Conservation (phyloP, 768 basidiomycete species). For the Dioszegia crocea region DNA sequence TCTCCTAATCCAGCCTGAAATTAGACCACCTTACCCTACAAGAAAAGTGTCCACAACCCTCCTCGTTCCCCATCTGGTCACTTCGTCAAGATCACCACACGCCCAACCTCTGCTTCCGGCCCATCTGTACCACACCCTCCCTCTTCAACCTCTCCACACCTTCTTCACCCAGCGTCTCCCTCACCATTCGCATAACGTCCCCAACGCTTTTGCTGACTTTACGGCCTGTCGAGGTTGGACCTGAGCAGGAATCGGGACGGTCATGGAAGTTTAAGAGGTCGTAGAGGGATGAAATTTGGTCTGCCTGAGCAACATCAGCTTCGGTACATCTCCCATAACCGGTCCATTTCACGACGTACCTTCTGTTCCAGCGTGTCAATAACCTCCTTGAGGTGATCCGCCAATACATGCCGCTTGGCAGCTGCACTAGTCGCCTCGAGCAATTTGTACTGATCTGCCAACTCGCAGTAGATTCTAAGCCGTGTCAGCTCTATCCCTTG, state of each 20-base stretch:
- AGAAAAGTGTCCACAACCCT: too few species aligned
- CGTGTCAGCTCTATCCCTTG: not conserved
- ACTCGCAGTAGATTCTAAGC: conserved; percentile 75
- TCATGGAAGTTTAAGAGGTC: conserved; percentile 65
- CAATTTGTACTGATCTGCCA: conserved; percentile 86
- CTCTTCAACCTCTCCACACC: conserved; percentile 26
- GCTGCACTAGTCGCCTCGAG: conserved; percentile 82
- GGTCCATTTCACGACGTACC: conserved; percentile 55
- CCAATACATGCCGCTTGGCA: conserved; percentile 75
- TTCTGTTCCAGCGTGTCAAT: conserved; percentile 89
- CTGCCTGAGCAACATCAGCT: conserved; percentile 58
- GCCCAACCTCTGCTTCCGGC: conserved; percentile 1
- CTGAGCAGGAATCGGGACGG: conserved; percentile 9
- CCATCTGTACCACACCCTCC: conserved; percentile 19
- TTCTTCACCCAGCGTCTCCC: conserved; percentile 34
- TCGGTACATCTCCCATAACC: not conserved
- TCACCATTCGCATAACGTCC: conserved; percentile 37
- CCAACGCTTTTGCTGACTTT: conserved; percentile 22
- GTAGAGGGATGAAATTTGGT: conserved; percentile 89
- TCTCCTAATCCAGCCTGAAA: not conserved
- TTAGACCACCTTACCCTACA: too few species aligned
- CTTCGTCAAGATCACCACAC: too few species aligned
- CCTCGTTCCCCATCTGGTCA: too few species aligned
- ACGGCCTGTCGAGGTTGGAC: not conserved
- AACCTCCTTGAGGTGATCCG: conserved; percentile 81